phyloP scores from a whole-genome alignment of 441 rosid genomes.

The Macaranga tanarius region DNA sequence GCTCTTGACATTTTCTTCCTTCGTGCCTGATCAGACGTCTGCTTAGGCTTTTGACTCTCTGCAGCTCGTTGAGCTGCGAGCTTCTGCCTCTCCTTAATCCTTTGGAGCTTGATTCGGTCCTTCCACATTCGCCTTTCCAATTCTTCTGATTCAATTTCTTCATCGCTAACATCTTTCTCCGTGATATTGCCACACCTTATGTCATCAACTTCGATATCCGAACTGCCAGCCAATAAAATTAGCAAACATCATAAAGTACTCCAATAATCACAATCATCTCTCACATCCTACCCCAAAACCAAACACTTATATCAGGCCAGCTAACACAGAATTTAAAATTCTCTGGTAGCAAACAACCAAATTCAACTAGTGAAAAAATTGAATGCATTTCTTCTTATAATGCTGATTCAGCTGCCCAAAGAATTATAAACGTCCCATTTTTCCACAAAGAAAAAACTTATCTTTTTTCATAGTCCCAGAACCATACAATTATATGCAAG shows the following conservation, averaged over 20 bases:
- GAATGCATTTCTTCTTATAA: too few species aligned
- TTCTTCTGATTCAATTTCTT: conserved; percentile 87
- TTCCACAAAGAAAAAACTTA: background rate
- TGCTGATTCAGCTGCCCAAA: too few species aligned
- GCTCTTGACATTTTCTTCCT: conserved; percentile 99
- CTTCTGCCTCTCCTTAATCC: conserved; percentile 77
- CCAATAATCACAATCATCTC: background rate
- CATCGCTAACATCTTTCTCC: conserved; percentile 99
- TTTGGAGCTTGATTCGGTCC: conserved; percentile 77
- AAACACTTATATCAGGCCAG: background rate
- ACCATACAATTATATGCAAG: too few species aligned
- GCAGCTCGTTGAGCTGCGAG: conserved; percentile 60
- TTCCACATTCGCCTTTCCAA: conserved; percentile 97
- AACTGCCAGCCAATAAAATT: conserved; percentile 40
- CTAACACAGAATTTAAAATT: background rate
- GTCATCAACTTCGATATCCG: conserved; percentile 73
- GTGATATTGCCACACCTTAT: conserved; percentile 70
- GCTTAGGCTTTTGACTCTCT: conserved; percentile 68
- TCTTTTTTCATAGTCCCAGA: background rate
- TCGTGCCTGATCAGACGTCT: conserved; percentile 80
- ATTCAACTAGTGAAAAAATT: background rate
- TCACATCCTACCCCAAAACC: background rate
- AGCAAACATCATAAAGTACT: conserved; percentile 21
- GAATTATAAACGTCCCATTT: background rate
- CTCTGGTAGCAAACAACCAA: background rate